Evolutionary conservation across 306 rosid genomes (phyloP), one percentile per base, ranked within the genome.

Genomic region (Astragalus membranaceus): DNA sequence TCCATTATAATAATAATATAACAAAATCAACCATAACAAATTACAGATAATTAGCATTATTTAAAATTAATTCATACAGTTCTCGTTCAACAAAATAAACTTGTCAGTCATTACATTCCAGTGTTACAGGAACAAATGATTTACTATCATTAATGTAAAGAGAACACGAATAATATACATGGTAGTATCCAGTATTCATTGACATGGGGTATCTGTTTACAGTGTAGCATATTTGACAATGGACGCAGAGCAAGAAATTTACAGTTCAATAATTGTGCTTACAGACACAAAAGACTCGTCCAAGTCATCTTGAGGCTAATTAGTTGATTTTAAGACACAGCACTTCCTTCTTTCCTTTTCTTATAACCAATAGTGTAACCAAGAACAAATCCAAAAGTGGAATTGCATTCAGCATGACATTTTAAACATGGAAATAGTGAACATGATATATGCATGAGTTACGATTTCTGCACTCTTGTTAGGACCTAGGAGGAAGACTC

Each of bases 401-500:
- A 54, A 43, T 55, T 55, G 81, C 79, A 44, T 72, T 72, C 52
- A 68, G 57, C 71, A 50, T 70, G 67, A 50, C 41, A 62, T 42
- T 42, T 36, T 41, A 26, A 50, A 14, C 65, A 57, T 52, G 16
- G 54, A 52, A 70, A 67, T 67, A 49, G 75, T 66, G 42, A 74
- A 78, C 5, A 65, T 55, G 70, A 37, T 73, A 69, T 51, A 58
- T 68, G 57, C 67, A 64, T 60, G 67, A 75, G 72, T 62, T 62
- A 56, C 61, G 78, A 78, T 71, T 79, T 80, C 80, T 39, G 51
- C 58, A 39, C 74, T 82, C 60, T 70, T 26, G 79, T 87, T 79
- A 94, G 72, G 83, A 54, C 69, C 79, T 77, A 84, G 75, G 80
- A 62, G 82, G 81, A 60, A 43, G 90, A 63, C 57, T 74, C 81